Evolutionary conservation across 352 stramenopile genomes (phyloP).

Genomic region (Blastocystis sp.): DNA sequence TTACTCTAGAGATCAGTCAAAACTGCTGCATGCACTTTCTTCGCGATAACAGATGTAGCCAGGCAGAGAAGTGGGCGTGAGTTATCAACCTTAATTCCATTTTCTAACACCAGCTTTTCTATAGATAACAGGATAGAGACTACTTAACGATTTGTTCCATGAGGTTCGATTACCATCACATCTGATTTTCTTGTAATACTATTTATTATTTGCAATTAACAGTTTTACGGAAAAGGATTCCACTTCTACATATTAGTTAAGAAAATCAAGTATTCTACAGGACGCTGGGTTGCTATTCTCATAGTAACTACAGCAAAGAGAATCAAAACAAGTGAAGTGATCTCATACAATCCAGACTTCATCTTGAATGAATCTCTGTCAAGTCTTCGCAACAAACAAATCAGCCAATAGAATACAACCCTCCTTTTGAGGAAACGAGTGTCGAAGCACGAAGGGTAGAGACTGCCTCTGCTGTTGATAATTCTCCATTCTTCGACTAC

Average conservation of each 20-base stretch:
- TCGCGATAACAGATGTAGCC: background rate
- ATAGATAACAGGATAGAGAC: background rate
- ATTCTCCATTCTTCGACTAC: background rate
- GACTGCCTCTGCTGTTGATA: background rate
- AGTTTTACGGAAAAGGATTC: background rate
- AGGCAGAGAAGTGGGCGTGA: background rate
- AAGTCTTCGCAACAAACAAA: conserved; percentile 5
- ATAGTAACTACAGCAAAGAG: background rate
- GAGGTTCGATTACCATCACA: no score
- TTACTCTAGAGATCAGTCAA: background rate
- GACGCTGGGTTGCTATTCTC: background rate
- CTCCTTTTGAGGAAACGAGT: background rate
- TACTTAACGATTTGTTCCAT: background rate
- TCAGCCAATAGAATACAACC: conserved; percentile 9
- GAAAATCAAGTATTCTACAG: background rate
- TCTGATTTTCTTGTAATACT: background rate
- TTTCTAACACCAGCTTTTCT: no score
- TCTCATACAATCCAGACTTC: no score
- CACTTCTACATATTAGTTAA: background rate
- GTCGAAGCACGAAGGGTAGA: background rate
- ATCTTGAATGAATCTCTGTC: background rate
- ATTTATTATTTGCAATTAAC: background rate
- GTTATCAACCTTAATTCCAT: no score
- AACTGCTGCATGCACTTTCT: background rate
- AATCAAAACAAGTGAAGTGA: background rate